A percentile compares a stretch with the other conserved stretches of the same genome.
These are phyloP conservation scores for Fusarium sp. DNA, from an alignment of 2,329 filamentous ascomycete species.

Conservation along the genomic window DNA sequence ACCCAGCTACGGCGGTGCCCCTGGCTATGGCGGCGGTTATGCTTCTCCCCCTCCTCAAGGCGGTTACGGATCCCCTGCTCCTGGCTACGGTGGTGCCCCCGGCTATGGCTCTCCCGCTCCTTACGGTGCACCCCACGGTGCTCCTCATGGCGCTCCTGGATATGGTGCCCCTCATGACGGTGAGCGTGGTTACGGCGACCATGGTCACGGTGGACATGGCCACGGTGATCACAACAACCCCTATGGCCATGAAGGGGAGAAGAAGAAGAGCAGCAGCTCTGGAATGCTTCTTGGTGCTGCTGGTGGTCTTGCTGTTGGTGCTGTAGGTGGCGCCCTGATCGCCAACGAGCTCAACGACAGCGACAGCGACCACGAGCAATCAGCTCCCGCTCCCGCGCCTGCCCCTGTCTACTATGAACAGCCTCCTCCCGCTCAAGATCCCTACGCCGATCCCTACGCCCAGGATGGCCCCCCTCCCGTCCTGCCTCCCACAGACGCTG, in stretches of 20 bases:
- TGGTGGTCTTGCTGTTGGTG: constrained; percentile 66
- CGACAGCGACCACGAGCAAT: constrained; percentile 40
- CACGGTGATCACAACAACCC: constrained; percentile 24
- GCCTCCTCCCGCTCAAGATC: constrained; percentile 31
- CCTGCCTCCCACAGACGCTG: constrained; percentile 51
- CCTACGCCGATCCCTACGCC: constrained; percentile 33
- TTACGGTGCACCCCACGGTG: constrained; percentile 13
- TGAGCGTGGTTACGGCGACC: constrained; percentile 11
- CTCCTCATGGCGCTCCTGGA: constrained; percentile 26
- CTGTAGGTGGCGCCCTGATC: constrained; percentile 65
- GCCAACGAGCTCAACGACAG: constrained; percentile 58
- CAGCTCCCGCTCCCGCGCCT: constrained; percentile 12
- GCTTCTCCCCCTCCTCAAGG: constrained; percentile 34
- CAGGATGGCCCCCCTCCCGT: constrained; percentile 46
- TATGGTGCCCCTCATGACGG: constrained; percentile 14
- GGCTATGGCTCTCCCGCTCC: constrained; percentile 25
- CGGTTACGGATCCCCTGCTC: constrained; percentile 31
- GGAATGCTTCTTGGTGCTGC: constrained; percentile 67
- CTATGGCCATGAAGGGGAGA: constrained; percentile 33
- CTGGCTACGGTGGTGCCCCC: not conserved
- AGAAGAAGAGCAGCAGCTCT: constrained; percentile 57
- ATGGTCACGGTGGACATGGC: not conserved
- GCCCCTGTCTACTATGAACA: constrained; percentile 20
- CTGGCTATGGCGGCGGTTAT: constrained; percentile 36
- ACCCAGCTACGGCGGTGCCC: constrained; percentile 30